Evolutionary conservation across 805 yeast species (phyloP), one percentile per base, ranked within the genome.

Genomic region (Candida corydali): DNA sequence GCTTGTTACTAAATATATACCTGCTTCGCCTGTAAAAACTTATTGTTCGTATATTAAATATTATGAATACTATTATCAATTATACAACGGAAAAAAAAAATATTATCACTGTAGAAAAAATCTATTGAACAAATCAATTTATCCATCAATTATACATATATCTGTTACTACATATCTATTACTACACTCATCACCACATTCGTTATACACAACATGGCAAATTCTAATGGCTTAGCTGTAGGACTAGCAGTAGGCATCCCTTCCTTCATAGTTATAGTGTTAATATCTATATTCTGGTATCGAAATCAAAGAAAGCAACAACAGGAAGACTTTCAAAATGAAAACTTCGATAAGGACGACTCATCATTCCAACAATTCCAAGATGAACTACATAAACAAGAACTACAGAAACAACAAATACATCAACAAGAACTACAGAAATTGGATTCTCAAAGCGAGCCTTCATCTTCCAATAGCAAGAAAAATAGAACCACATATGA

Each of bases 221-320:
- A 43, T 30, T 39, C 37, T 19, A 46, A 45, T 29, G 50, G 56
- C 8, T 49, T 65, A 37, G 61, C 71, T 5, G 70, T 66, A 11
- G 72, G 72, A 3, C 50, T 67, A 26, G 65, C 69, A 14, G 63
- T 67, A 15, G 72, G 72, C 5, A 46, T 65, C 15, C 72, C 72
- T 3, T 49, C 63, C 20, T 51, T 56, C 31, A 38, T 67, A 5
- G 51, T 64, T 12, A 20, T 65, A 5, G 25, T 49, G 4, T 52
- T 52, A 11, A 45, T 50, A 24, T 23, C 47, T 3, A 19, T 49
- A 10, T 48, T 66, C 36, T 61, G 61, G 59, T 35, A 43, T 29
- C 45, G 62, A 32, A 59, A 60, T 43, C 57, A 57, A 28, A 50
- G 57, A 26, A 50, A 51, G 19, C 68, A 61, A 39, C 43, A 42